phyloP scores from a whole-genome alignment of 805 yeast genomes.

The Torulaspora maleeae region DNA sequence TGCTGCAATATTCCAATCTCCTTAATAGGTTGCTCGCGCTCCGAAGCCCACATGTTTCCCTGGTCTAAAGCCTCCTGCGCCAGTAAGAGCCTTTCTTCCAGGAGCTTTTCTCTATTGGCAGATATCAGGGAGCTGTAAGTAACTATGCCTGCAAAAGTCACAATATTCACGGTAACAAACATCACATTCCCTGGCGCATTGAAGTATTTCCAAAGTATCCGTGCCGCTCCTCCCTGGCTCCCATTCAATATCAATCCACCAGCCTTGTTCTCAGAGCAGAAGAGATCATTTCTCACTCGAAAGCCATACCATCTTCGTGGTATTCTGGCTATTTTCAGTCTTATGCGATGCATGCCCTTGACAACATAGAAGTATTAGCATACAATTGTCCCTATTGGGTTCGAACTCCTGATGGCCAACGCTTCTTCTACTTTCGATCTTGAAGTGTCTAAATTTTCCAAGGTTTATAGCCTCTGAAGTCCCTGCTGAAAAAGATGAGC shows the following conservation, averaged over 20 bases:
- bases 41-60: background rate
- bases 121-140: slow-evolving; percentile 33
- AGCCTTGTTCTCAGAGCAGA: slow-evolving; percentile 6
- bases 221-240: slow-evolving; percentile 10
- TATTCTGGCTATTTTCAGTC: slow-evolving; percentile 3
- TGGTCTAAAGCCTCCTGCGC: slow-evolving; percentile 3
- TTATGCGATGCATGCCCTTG: slow-evolving; percentile 11
- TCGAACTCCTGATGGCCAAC: background rate
- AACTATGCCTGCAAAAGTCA: slow-evolving; percentile 35
- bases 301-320: slow-evolving; percentile 11
- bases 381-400: background rate
- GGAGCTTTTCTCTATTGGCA: slow-evolving; percentile 11
- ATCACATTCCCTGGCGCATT: slow-evolving; percentile 39
- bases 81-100: slow-evolving; percentile 7
- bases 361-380: slow-evolving; percentile 3
- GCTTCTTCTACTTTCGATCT: background rate
- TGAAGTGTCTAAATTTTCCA: background rate
- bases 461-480: background rate
- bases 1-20: background rate
- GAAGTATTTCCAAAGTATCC: slow-evolving; percentile 37
- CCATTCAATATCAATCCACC: slow-evolving; percentile 12
- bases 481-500: background rate
- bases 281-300: slow-evolving; percentile 5
- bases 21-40: background rate
- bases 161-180: slow-evolving; percentile 37